These are phyloP conservation scores for Camellia sinensis DNA, from an alignment of 148 eudicot genomes.

Conservation along the genomic window DNA sequence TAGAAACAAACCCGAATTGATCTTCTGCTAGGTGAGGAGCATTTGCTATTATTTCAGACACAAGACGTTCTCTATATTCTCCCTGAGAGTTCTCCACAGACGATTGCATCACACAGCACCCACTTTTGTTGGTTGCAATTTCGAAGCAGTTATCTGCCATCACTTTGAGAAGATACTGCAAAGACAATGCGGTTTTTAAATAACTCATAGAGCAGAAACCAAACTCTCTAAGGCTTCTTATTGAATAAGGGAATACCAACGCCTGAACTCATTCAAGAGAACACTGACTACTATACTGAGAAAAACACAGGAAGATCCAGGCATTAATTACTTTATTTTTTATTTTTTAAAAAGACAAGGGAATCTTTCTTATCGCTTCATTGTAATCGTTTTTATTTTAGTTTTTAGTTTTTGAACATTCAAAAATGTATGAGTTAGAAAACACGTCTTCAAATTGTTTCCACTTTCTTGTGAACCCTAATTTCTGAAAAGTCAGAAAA, in stretches of 20 bases:
- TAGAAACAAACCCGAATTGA: conserved; percentile 49
- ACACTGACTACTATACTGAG: not conserved
- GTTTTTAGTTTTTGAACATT: no score
- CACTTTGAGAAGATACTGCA: conserved; percentile 42
- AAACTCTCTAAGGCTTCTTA: not conserved
- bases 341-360: not conserved
- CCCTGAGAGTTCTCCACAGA: conserved; percentile 47
- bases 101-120: conserved; percentile 56
- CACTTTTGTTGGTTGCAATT: conserved; percentile 51
- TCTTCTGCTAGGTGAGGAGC: conserved; percentile 48
- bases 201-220: not conserved
- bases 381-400: not conserved
- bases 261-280: not conserved
- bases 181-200: not conserved
- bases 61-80: conserved; percentile 28
- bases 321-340: no score
- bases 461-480: not conserved
- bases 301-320: not conserved
- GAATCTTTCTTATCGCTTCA: not conserved
- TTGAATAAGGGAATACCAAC: not conserved
- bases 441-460: not conserved
- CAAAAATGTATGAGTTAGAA: no score
- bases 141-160: conserved; percentile 37
- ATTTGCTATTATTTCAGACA: conserved; percentile 30
- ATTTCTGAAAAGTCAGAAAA: not conserved